Percentiles rank a stretch among this genome's conserved stretches.
Evolutionary conservation across 106 monocot species (phyloP).

Genomic region (Posidonia australis): DNA sequence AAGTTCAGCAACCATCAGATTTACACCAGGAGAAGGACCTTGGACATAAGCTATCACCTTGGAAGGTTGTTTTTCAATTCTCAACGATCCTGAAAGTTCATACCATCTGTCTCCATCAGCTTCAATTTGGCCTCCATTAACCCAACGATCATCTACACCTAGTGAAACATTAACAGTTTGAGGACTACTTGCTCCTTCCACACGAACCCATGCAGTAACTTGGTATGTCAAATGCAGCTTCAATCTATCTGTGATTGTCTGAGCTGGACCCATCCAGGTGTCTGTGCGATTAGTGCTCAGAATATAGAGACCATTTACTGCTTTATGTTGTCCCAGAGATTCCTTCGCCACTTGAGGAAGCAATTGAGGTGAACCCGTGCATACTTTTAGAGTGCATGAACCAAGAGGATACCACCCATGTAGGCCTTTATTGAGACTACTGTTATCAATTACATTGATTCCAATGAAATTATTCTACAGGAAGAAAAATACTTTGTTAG

Average conservation of each 20-base stretch:
- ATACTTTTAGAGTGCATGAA: constrained; percentile 46
- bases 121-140: constrained; percentile 73
- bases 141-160: constrained; percentile 46
- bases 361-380: constrained; percentile 47
- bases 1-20: constrained; percentile 77
- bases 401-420: constrained; percentile 67
- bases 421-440: constrained; percentile 37
- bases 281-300: constrained; percentile 48
- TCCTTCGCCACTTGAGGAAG: constrained; percentile 56
- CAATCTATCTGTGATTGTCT: constrained; percentile 56
- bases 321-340: constrained; percentile 33
- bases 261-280: constrained; percentile 85
- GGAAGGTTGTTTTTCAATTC: constrained; percentile 54
- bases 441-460: constrained; percentile 59
- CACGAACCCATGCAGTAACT: constrained; percentile 75
- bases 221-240: constrained; percentile 58
- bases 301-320: constrained; percentile 49
- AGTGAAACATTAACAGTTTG: constrained; percentile 64
- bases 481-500: background rate
- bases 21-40: constrained; percentile 64
- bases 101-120: constrained; percentile 68
- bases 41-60: constrained; percentile 63
- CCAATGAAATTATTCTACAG: constrained; percentile 43
- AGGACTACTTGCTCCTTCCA: constrained; percentile 32
- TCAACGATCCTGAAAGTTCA: constrained; percentile 74